Conservation (phyloP, 768 basidiomycete species). For the Daedalea quercina region DNA sequence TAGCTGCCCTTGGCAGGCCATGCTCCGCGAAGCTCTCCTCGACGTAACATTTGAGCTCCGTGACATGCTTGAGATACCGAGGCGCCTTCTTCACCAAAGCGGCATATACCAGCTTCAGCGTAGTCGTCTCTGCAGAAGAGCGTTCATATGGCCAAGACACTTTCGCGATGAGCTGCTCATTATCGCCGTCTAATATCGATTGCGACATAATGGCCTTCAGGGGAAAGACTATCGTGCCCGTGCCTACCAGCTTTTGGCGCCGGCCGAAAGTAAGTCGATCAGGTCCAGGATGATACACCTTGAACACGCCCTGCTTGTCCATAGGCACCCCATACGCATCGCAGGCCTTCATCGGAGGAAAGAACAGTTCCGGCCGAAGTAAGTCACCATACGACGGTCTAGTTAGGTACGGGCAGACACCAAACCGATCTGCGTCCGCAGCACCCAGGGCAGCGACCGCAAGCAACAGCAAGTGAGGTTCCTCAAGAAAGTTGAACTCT, state of each 20-base stretch:
- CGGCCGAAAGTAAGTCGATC: neutral
- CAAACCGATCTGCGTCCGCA: constrained; percentile 6
- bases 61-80: constrained; percentile 1
- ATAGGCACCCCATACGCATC: neutral
- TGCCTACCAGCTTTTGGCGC: neutral
- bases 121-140: neutral
- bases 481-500: constrained; percentile 15
- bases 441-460: constrained; percentile 14
- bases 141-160: constrained; percentile 1
- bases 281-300: neutral
- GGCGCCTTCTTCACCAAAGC: neutral
- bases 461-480: constrained; percentile 16
- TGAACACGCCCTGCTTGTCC: neutral
- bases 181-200: neutral
- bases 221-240: neutral
- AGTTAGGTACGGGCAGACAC: constrained; percentile 13
- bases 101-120: neutral
- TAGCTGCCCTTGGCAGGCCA: constrained; percentile 7
- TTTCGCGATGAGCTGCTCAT: constrained; percentile 3
- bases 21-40: constrained; percentile 3
- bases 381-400: neutral
- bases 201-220: neutral
- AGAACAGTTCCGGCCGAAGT: neutral
- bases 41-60: constrained; percentile 5
- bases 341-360: neutral